Conservation (phyloP, 108 stramenopile genomes). For the Cyclotella sp. region DNA sequence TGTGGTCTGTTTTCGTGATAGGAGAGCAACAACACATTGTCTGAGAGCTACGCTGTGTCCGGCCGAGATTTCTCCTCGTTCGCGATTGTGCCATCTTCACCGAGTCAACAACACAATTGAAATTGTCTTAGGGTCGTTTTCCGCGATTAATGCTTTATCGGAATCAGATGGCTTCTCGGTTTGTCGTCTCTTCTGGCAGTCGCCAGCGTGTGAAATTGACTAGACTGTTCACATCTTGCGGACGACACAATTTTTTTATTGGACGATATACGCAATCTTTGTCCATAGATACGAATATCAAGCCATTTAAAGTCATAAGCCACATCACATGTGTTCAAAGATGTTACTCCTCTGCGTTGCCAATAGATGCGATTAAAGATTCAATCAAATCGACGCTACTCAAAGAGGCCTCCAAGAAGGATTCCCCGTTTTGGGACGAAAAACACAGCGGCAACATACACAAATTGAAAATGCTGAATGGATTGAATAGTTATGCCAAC, state of each 20-base stretch:
- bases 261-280: background rate
- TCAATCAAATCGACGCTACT: slow-evolving; percentile 77
- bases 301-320: background rate
- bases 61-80: no score
- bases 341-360: slow-evolving; percentile 45
- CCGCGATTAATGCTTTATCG: no score
- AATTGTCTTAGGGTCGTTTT: no score
- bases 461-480: slow-evolving; percentile 24
- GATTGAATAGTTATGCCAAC: slow-evolving; percentile 15
- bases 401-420: slow-evolving; percentile 70
- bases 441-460: slow-evolving; percentile 12
- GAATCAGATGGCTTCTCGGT: background rate
- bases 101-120: no score
- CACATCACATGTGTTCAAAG: slow-evolving; percentile 9
- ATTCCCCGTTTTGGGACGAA: slow-evolving; percentile 71
- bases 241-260: background rate
- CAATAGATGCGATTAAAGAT: slow-evolving; percentile 63
- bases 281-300: background rate
- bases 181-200: background rate
- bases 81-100: no score
- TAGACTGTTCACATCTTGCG: slow-evolving; percentile 1
- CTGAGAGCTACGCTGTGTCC: no score
- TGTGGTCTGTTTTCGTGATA: no score
- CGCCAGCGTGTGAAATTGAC: background rate
- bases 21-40: no score